Conservation (phyloP, 2,329 filamentous ascomycete species). For the Penicillium sp. region DNA sequence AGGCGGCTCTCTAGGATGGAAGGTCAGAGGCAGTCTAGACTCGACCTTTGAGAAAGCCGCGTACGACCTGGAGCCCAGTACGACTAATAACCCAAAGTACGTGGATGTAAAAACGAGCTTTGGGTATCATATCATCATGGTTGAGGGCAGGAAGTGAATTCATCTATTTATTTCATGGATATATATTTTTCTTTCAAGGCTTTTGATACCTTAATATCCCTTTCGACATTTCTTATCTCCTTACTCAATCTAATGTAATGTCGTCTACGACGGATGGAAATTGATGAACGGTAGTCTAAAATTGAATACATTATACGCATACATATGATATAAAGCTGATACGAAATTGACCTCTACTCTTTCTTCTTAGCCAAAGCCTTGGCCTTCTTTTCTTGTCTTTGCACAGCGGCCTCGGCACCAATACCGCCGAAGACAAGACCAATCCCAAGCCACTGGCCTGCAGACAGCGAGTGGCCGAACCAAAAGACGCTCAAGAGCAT, state of each 20-base stretch:
- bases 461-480: constrained; percentile 84
- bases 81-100: constrained; percentile 64
- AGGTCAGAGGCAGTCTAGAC: constrained; percentile 61
- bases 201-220: background rate
- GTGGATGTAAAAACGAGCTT: constrained; percentile 66
- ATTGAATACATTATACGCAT: background rate
- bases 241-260: background rate
- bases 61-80: constrained; percentile 65
- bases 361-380: constrained; percentile 36
- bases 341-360: constrained; percentile 21
- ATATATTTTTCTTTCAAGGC: constrained; percentile 2
- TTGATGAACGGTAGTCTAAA: background rate
- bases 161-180: background rate
- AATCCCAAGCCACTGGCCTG: constrained; percentile 95
- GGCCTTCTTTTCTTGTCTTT: constrained; percentile 78
- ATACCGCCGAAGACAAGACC: constrained; percentile 93
- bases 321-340: constrained; percentile 3
- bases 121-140: constrained; percentile 73
- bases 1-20: constrained; percentile 69
- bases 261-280: background rate
- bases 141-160: constrained; percentile 64
- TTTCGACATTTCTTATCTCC: background rate
- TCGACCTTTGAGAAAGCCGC: constrained; percentile 66
- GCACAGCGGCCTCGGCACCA: constrained; percentile 84
- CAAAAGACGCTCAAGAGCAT: constrained; percentile 96